Conservation (phyloP, 1,139 yeast species). For the Eremothecium cymbalariae region DNA sequence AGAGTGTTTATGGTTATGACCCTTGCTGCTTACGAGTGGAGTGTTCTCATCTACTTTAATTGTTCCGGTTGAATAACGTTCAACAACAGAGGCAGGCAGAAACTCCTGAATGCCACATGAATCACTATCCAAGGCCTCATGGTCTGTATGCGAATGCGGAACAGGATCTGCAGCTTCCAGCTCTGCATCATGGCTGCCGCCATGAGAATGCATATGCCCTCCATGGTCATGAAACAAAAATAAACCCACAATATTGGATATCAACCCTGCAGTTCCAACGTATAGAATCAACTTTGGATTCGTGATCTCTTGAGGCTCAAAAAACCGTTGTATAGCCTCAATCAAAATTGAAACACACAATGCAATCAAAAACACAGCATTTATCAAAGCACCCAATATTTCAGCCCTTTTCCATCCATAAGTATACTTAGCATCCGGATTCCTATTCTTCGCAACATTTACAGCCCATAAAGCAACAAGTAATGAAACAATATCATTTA, state of each 20-base stretch:
- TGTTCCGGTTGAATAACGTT: slow-evolving; percentile 13
- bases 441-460: slow-evolving; percentile 69
- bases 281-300: slow-evolving; percentile 72
- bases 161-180: slow-evolving; percentile 12
- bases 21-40: slow-evolving; percentile 29
- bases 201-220: slow-evolving; percentile 47
- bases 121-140: slow-evolving; percentile 13
- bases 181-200: slow-evolving; percentile 35
- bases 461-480: slow-evolving; percentile 96
- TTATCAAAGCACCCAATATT: slow-evolving; percentile 84
- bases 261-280: slow-evolving; percentile 78
- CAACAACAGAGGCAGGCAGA: slow-evolving; percentile 26
- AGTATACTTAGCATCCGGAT: slow-evolving; percentile 82
- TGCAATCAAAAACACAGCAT: slow-evolving; percentile 88
- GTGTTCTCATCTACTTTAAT: slow-evolving; percentile 27
- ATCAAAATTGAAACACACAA: slow-evolving; percentile 85
- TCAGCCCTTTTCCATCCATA: slow-evolving; percentile 98
- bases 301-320: slow-evolving; percentile 68
- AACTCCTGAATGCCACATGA: slow-evolving; percentile 23
- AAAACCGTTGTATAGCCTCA: slow-evolving; percentile 85
- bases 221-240: slow-evolving; percentile 89
- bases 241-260: slow-evolving; percentile 76
- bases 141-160: slow-evolving; percentile 12
- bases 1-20: slow-evolving; percentile 35
- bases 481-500: slow-evolving; percentile 85